Conservation (phyloP, 2,329 filamentous ascomycete genomes). For the Cytospora mali region DNA sequence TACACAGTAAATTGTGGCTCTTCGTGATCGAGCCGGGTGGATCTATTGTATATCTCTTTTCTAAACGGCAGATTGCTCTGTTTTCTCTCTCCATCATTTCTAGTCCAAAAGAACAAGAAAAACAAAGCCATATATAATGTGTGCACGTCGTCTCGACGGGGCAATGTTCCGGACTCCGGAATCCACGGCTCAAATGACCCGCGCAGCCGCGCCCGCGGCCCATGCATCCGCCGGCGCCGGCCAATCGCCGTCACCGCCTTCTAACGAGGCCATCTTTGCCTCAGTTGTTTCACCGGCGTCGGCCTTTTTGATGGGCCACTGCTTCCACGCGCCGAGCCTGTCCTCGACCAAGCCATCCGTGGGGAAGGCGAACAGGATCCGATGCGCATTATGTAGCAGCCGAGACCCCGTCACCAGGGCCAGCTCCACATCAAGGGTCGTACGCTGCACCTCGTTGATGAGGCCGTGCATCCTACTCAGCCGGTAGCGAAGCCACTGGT, state of each 20-base stretch:
- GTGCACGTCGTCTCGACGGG: neutral
- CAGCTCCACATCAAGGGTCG: slow-evolving; percentile 15
- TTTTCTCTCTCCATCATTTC: neutral
- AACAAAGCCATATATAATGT: neutral
- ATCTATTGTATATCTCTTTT: neutral
- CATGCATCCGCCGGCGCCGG: neutral
- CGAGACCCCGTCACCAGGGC: neutral
- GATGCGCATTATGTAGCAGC: neutral
- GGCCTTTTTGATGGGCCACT: neutral
- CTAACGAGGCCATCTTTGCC: slow-evolving; percentile 4
- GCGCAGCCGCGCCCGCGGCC: neutral
- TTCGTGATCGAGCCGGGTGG: neutral
- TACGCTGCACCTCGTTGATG: slow-evolving; percentile 5
- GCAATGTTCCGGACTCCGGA: neutral
- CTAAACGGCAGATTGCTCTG: neutral
- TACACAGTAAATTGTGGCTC: neutral
- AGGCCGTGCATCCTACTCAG: slow-evolving; percentile 20
- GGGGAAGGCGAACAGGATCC: neutral
- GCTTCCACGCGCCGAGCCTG: neutral
- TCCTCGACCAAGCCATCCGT: neutral
- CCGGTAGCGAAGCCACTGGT: slow-evolving; percentile 23
- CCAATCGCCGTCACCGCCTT: slow-evolving; percentile 2
- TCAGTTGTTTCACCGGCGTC: neutral
- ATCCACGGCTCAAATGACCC: neutral
- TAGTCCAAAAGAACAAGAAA: neutral